A percentile compares a stretch with the other conserved stretches of the same genome.
These are phyloP conservation scores for Didymella sp. DNA, from an alignment of 2,329 filamentous ascomycete genomes.

Conservation along the genomic window DNA sequence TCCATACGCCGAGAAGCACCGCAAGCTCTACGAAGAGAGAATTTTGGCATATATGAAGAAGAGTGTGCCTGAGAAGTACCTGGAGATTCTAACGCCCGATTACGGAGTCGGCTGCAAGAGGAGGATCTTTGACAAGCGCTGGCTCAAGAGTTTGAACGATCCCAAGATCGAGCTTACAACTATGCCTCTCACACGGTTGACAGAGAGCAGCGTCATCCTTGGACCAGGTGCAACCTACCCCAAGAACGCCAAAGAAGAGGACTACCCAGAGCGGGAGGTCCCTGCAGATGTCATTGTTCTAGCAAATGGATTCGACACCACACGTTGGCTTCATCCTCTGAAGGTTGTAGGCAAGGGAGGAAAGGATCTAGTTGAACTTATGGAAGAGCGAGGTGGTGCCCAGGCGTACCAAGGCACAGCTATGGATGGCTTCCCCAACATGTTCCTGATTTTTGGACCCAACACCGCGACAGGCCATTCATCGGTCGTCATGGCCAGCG, in stretches of 20 bases:
- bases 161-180: slow-evolving; percentile 63
- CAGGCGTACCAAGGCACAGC: slow-evolving; percentile 67
- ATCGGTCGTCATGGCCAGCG: slow-evolving; percentile 65
- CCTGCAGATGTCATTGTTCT: slow-evolving; percentile 67
- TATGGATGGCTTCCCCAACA: slow-evolving; percentile 64
- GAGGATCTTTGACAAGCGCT: slow-evolving; percentile 66
- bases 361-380: slow-evolving; percentile 61
- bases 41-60: slow-evolving; percentile 57
- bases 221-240: slow-evolving; percentile 60
- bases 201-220: slow-evolving; percentile 58
- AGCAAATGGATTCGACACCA: slow-evolving; percentile 67
- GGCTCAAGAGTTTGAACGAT: slow-evolving; percentile 61
- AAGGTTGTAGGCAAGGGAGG: slow-evolving; percentile 61
- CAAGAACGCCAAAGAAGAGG: slow-evolving; percentile 42
- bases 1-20: slow-evolving; percentile 47
- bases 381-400: slow-evolving; percentile 65
- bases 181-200: slow-evolving; percentile 58
- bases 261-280: slow-evolving; percentile 50
- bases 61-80: slow-evolving; percentile 65
- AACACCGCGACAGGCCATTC: slow-evolving; percentile 69
- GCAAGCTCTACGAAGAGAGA: slow-evolving; percentile 52
- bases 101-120: slow-evolving; percentile 70
- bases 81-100: slow-evolving; percentile 67
- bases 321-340: slow-evolving; percentile 61
- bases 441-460: slow-evolving; percentile 69